These are phyloP conservation scores for Pilobolus umbonatus DNA, from an alignment of 192 early-diverging fungal species.

Conservation along the genomic window DNA sequence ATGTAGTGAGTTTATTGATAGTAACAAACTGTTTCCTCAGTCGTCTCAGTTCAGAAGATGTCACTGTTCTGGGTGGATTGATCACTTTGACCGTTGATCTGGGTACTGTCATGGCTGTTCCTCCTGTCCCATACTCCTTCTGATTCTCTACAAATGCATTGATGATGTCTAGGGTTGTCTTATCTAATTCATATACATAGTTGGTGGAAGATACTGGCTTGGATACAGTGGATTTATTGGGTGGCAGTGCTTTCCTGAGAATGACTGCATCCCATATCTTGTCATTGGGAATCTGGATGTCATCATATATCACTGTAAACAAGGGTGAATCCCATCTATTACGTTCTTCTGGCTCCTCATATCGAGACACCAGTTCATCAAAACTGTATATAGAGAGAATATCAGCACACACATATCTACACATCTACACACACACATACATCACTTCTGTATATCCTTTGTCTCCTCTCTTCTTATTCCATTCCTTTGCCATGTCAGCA, in stretches of 20 bases:
- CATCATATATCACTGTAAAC: slow-evolving; percentile 81
- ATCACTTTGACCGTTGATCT: slow-evolving; percentile 41
- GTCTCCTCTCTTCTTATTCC: slow-evolving; percentile 43
- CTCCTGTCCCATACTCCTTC: slow-evolving; percentile 57
- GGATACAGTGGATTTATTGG: slow-evolving; percentile 83
- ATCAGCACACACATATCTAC: background rate
- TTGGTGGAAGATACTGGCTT: slow-evolving; percentile 90
- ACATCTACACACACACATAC: slow-evolving; percentile 20
- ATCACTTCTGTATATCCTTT: slow-evolving; percentile 41
- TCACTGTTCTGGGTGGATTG: slow-evolving; percentile 70
- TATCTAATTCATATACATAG: slow-evolving; percentile 88
- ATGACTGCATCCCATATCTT: slow-evolving; percentile 76
- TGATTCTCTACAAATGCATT: slow-evolving; percentile 74
- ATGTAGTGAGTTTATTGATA: slow-evolving; percentile 81
- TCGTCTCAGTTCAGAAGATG: slow-evolving; percentile 76
- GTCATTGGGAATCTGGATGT: slow-evolving; percentile 55
- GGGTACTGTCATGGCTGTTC: slow-evolving; percentile 52
- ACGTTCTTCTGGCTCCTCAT: slow-evolving; percentile 89
- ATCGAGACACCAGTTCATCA: slow-evolving; percentile 78
- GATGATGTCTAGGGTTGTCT: slow-evolving; percentile 73
- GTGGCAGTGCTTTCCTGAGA: slow-evolving; percentile 65
- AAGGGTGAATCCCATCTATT: slow-evolving; percentile 96
- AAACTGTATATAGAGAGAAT: slow-evolving; percentile 47
- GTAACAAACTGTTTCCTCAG: slow-evolving; percentile 77
- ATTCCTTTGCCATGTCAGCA: slow-evolving; percentile 43